Evolutionary conservation across 116 monocot genomes (phyloP), one percentile per base, ranked within the genome.

Genomic region (Papilionanthe hybrid): DNA sequence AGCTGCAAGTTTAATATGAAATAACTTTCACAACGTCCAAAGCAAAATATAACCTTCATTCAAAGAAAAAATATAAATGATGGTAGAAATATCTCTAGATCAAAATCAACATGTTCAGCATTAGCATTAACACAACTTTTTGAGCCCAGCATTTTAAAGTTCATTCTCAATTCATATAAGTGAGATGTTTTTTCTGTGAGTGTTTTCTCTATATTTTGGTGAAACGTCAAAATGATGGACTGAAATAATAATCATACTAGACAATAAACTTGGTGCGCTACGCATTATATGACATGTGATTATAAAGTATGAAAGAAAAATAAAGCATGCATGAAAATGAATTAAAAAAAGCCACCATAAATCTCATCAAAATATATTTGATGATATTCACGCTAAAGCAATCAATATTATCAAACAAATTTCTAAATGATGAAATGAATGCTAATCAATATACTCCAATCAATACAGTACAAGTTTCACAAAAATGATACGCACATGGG

Each of bases 1-100:
- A 97, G 66, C 97, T 97, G 94, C 86, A 87, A 29, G 57, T 76
- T 78, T 56, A 77, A 49, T 8, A 55, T 75, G 13, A 73, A 73
- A 43, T 8, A 73, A 43, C 4, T 73, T 42, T 73, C 44, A 43
- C 1, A 3, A 75, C 49, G 49, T n/a, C 7, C 75, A 75, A 75
- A 75, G 23, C 49, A 49, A 48, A 19, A 22, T 48, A 75, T 49
- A 45, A 58, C 12, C 37, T 74, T 47, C 72, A 50, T 32, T 72
- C 37, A 22, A 79, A 25, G 30, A 20, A 53, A 79, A 23, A 58
- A 44, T 22, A 17, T 4, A 75, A 48, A n/a, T 17, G 41, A 75
- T 45, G 20, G 72, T 9, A 4, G 22, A 75, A 74, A 19, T n/a
- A n/a, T 72, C 27, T 58, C 17, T 29, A 71, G n/a, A 73, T 43